A percentile compares a stretch with the other conserved stretches of the same genome.
Evolutionary conservation across 2,329 filamentous ascomycete genomes (phyloP).

Genomic region (Exophiala bonariae): DNA sequence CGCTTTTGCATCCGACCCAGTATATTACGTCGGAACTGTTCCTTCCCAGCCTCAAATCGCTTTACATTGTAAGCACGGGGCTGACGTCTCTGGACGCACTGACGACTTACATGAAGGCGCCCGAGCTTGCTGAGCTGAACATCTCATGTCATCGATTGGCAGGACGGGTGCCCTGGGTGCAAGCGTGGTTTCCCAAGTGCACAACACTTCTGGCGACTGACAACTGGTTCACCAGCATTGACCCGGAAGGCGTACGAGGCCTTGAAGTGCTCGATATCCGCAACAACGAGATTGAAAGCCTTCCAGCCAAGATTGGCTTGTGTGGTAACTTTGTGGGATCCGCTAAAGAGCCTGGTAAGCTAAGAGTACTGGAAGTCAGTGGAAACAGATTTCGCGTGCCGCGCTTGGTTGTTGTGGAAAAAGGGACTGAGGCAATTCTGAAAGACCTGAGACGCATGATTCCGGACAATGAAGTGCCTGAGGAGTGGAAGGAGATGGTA

Average conservation of each 20-base stretch:
- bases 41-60: conserved; percentile 72
- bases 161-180: conserved; percentile 64
- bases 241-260: conserved; percentile 72
- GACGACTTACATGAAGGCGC: conserved; percentile 67
- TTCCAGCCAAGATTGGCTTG: conserved; percentile 79
- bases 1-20: conserved; percentile 58
- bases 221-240: conserved; percentile 74
- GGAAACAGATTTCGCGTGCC: conserved; percentile 90
- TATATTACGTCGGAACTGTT: conserved; percentile 68
- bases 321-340: conserved; percentile 58
- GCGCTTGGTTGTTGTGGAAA: conserved; percentile 77
- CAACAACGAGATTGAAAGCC: conserved; percentile 80
- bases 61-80: conserved; percentile 74
- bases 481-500: conserved; percentile 28
- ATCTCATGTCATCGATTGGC: conserved; percentile 79
- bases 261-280: conserved; percentile 74
- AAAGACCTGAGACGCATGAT: conserved; percentile 78
- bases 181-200: conserved; percentile 68
- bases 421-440: conserved; percentile 82
- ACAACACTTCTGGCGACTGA: conserved; percentile 72
- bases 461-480: conserved; percentile 48
- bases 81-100: conserved; percentile 70
- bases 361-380: conserved; percentile 67
- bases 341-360: conserved; percentile 51
- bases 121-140: conserved; percentile 73